Base-by-base conservation (phyloP, 176 grass and related monocot species). In the Aegilops bicornis region DNA sequence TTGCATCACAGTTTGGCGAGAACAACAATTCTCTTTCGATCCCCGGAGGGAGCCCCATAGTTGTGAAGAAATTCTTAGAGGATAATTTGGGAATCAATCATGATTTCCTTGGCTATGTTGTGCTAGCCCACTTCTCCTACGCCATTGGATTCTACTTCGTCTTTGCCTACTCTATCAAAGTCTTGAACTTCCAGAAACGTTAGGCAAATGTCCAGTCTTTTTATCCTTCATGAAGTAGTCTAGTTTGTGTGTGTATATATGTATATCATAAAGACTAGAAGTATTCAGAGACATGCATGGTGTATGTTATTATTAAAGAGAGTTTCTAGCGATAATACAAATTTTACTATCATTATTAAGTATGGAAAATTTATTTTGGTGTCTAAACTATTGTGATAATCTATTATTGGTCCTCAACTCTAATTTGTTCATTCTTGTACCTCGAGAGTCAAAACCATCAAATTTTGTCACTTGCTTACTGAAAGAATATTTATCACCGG, bases 171-270 rank as follows among this genome's bases (percentile, higher is more conserved):
- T 88, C 89, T 47, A 95, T 93, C 87, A 98, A 98, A 39, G 76
- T 45, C 33, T 36, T 98, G 7, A 95, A 98, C 85, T 98, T 98
- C 66, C 95, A 98, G 50, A 95, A 90, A 78, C 86, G 95, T 61
- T 98, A 90, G 83, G 13, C 33, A 39, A 39, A 1, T 35, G 4
- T 24, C 50, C 76, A 78, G 59, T 60, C 10, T 78, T 60, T 69
- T 35, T 59, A 1, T 19, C 19, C 10, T 37, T 39, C 20, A 36
- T 22, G 8, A 20, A 37, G 67, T 9, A 70, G 20, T 36, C 17
- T 70, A 70, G 32, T 70, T 7, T 8, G 30, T 20, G 30, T 5
- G 7, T 17, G 30, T 35, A 13, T 30, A 14, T 60, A n/a, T 60
- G 54, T 58, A 22, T 16, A 16, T 52, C 36, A 39, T 39, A 39